Evolutionary conservation across 768 basidiomycete species (phyloP).

Genomic region (Gloeophyllum trabeum): DNA sequence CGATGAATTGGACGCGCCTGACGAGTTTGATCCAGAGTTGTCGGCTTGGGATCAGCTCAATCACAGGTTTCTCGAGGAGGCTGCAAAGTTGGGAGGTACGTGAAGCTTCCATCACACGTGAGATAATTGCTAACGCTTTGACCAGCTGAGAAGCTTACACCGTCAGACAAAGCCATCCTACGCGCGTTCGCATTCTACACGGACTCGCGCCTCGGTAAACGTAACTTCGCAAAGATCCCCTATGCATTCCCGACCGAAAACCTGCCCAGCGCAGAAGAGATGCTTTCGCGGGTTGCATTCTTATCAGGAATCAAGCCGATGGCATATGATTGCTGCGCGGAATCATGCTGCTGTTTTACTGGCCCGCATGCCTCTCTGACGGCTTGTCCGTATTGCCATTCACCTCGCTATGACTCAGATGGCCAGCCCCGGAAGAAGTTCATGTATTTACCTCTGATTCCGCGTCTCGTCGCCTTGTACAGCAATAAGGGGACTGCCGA

Average conservation of each 20-base stretch:
- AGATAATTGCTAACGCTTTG: neutral
- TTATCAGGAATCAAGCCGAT: conserved; percentile 22
- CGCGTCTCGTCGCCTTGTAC: conserved; percentile 19
- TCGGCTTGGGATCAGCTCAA: neutral
- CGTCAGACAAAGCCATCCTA: conserved; percentile 9
- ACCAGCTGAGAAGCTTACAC: neutral
- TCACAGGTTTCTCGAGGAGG: neutral
- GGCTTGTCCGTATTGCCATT: conserved; percentile 24
- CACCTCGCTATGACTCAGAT: conserved; percentile 12
- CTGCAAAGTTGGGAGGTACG: neutral
- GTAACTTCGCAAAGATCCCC: conserved; percentile 15
- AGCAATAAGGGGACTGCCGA: conserved; percentile 11
- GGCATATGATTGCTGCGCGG: conserved; percentile 29
- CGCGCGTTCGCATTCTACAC: conserved; percentile 19
- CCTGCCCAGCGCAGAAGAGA: conserved; percentile 11
- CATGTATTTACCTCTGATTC: conserved; percentile 27
- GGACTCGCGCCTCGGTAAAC: conserved; percentile 14
- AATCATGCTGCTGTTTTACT: conserved; percentile 27
- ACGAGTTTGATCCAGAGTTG: neutral
- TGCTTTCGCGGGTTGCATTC: conserved; percentile 13
- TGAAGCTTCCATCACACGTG: neutral
- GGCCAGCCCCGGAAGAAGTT: conserved; percentile 18
- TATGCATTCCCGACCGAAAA: conserved; percentile 12
- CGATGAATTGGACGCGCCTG: neutral
- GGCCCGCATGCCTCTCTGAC: conserved; percentile 17